Percentiles rank a stretch among this genome's conserved stretches.
These are phyloP conservation scores for Thermomyces lanuginosus DNA, from an alignment of 2,329 filamentous ascomycete species.

Conservation along the genomic window DNA sequence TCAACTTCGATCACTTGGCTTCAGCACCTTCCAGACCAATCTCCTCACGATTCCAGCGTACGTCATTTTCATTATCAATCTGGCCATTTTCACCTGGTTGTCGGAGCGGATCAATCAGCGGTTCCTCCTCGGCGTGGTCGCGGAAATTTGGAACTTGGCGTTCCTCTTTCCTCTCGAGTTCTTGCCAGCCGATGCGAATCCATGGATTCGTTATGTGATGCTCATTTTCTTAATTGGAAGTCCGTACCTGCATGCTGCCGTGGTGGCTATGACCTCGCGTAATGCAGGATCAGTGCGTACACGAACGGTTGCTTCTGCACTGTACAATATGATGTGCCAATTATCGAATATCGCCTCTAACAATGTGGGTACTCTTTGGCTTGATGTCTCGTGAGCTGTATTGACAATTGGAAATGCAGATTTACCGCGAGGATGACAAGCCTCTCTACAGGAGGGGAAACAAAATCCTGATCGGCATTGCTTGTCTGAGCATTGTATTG, in stretches of 20 bases:
- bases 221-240: conserved; percentile 38
- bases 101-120: conserved; percentile 41
- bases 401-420: conserved; percentile 10
- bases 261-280: conserved; percentile 30
- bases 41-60: conserved; percentile 47
- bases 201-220: conserved; percentile 38
- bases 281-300: conserved; percentile 29
- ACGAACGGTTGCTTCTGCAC: conserved; percentile 25
- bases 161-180: conserved; percentile 37
- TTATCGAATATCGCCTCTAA: conserved; percentile 24
- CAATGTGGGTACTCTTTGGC: conserved; percentile 24
- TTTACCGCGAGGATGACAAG: conserved; percentile 39
- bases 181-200: conserved; percentile 30
- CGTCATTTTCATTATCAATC: conserved; percentile 40
- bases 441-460: conserved; percentile 44
- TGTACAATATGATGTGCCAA: conserved; percentile 33
- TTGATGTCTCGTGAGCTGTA: too few relatives aligned
- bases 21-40: conserved; percentile 44
- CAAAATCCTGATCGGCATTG: conserved; percentile 38
- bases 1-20: conserved; percentile 36
- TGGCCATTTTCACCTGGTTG: conserved; percentile 37
- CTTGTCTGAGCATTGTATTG: conserved; percentile 32
- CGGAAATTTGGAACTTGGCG: conserved; percentile 38
- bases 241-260: conserved; percentile 43
- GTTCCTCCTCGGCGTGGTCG: conserved; percentile 36